Percentiles rank a stretch among this genome's conserved stretches.
These are phyloP conservation scores for Apophysomyces elegans DNA, from an alignment of 371 early-diverging fungal species.

Conservation along the genomic window DNA sequence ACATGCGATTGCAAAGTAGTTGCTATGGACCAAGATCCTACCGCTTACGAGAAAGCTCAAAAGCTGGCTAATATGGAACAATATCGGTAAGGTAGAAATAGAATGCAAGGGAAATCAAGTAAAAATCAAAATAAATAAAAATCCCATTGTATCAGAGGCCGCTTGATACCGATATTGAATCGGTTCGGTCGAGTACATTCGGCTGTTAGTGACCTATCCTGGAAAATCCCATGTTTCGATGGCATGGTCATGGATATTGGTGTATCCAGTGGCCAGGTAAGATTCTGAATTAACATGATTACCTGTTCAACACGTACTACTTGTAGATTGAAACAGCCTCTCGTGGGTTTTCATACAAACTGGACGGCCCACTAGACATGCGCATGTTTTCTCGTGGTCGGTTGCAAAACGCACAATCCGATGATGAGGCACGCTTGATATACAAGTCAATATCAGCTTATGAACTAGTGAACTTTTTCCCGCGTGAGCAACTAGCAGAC, in stretches of 20 bases:
- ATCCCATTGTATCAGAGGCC: conserved; percentile 24
- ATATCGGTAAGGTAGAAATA: conserved; percentile 41
- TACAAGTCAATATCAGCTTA: conserved; percentile 56
- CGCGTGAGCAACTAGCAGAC: conserved; percentile 61
- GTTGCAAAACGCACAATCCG: conserved; percentile 6
- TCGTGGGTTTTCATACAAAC: conserved; percentile 73
- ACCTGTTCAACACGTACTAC: background rate
- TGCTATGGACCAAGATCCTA: conserved; percentile 77
- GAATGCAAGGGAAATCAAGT: background rate
- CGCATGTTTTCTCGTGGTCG: conserved; percentile 61
- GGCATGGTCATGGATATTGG: conserved; percentile 82
- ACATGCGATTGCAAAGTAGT: conserved; percentile 64
- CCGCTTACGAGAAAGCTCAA: conserved; percentile 61
- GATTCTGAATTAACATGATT: background rate
- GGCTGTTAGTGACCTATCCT: conserved; percentile 10
- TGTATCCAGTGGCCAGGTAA: conserved; percentile 64
- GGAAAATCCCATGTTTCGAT: conserved; percentile 53
- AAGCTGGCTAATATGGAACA: conserved; percentile 42
- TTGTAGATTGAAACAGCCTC: conserved; percentile 59
- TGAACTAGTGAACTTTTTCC: conserved; percentile 56
- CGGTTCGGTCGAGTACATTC: conserved; percentile 60
- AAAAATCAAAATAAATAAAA: background rate
- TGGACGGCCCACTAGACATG: conserved; percentile 75
- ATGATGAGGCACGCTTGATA: conserved; percentile 31
- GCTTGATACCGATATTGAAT: conserved; percentile 52